Conservation (phyloP, 2,329 filamentous ascomycete species). For the Aaosphaeria arxii region DNA sequence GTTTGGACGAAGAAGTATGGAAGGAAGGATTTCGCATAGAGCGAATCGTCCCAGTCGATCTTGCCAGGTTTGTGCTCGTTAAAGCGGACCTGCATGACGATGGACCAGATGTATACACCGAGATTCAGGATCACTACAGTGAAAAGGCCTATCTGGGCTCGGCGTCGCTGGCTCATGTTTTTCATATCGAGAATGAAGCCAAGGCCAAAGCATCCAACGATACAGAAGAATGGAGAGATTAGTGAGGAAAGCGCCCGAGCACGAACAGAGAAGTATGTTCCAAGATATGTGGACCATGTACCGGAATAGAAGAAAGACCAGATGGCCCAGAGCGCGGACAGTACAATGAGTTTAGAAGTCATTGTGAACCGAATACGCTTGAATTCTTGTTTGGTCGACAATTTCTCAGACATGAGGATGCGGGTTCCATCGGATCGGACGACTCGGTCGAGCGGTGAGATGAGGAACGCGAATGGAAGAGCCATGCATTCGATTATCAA, state of each 20-base stretch:
- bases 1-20: constrained; percentile 50
- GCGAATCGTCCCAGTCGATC: constrained; percentile 46
- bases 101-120: constrained; percentile 52
- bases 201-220: constrained; percentile 49
- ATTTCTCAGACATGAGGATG: constrained; percentile 42
- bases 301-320: constrained; percentile 51
- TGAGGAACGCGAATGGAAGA: constrained; percentile 47
- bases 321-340: constrained; percentile 43
- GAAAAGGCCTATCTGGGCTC: constrained; percentile 46
- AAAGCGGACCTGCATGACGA: constrained; percentile 46
- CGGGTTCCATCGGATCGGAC: constrained; percentile 46
- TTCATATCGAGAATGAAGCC: constrained; percentile 63
- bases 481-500: constrained; percentile 48
- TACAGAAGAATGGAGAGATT: constrained; percentile 50
- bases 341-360: constrained; percentile 38
- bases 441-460: constrained; percentile 45
- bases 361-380: constrained; percentile 39
- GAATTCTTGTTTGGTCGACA: constrained; percentile 39
- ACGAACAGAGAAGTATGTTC: constrained; percentile 45
- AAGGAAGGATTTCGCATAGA: constrained; percentile 44
- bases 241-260: constrained; percentile 45
- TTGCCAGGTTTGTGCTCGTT: constrained; percentile 38
- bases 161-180: constrained; percentile 55
- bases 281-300: constrained; percentile 47
- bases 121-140: constrained; percentile 46